Evolutionary conservation across 495 filamentous ascomycete genomes (phyloP).

Genomic region (Penicillium bialowiezense): DNA sequence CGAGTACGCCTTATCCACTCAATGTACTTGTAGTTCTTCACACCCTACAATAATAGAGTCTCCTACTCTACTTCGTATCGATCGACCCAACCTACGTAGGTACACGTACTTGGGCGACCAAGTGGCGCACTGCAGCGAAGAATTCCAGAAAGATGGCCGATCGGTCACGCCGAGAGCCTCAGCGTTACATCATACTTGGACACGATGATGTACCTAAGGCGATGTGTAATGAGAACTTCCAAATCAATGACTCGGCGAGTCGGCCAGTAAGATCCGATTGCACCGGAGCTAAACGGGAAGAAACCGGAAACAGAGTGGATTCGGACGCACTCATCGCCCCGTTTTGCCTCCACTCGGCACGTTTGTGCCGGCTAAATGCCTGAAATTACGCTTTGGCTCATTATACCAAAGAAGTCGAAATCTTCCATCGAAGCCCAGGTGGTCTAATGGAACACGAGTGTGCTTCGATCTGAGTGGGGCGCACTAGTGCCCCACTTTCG

Average conservation of each 20-base stretch:
- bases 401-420: neutral
- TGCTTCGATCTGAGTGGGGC: too few species aligned
- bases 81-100: too few species aligned
- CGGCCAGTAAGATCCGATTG: neutral
- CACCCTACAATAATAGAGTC: too few species aligned
- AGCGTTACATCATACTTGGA: constrained; percentile 10
- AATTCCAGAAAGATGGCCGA: constrained; percentile 18
- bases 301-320: constrained; percentile 12
- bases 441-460: too few species aligned
- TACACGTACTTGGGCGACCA: neutral
- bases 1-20: too few species aligned
- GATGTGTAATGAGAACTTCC: neutral
- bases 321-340: neutral
- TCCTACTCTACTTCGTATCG: too few species aligned
- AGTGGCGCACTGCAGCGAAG: constrained; percentile 23
- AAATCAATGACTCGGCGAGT: neutral
- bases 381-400: neutral
- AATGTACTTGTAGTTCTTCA: too few species aligned
- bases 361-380: constrained; percentile 7
- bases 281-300: neutral
- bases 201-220: neutral
- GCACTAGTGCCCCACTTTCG: neutral
- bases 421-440: too few species aligned
- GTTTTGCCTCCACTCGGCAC: constrained; percentile 9
- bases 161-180: constrained; percentile 7